A percentile compares a stretch with the other conserved stretches of the same genome.
phyloP scores from a whole-genome alignment of 83 land plant species.

The Thuja plicata region DNA sequence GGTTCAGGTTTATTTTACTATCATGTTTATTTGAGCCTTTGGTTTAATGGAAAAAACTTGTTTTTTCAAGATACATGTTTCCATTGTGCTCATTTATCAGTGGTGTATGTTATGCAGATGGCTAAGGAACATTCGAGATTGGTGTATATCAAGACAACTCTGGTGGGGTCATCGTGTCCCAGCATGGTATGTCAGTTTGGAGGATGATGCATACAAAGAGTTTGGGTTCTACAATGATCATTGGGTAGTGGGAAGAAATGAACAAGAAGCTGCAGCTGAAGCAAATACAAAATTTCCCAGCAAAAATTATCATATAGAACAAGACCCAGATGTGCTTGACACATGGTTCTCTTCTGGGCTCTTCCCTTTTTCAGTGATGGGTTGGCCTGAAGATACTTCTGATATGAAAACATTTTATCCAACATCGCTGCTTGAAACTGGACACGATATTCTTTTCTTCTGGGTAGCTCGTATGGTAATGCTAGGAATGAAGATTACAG shows the following conservation, averaged over 20 bases:
- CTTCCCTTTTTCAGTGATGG: conserved; percentile 92
- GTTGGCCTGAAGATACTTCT: conserved; percentile 85
- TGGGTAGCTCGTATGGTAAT: conserved; percentile 99
- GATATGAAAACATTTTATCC: conserved; percentile 89
- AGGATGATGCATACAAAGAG: conserved; percentile 72
- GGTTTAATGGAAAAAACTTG: neutral
- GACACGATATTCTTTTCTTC: conserved; percentile 96
- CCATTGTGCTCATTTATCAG: neutral
- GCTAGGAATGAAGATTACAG: conserved; percentile 86
- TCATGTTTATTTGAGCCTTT: neutral
- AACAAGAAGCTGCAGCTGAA: conserved; percentile 61
- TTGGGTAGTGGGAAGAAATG: conserved; percentile 90
- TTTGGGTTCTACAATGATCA: conserved; percentile 85
- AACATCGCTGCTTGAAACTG: conserved; percentile 90
- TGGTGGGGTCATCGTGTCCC: conserved; percentile 99
- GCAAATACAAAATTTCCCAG: conserved; percentile 56
- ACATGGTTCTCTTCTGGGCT: conserved; percentile 99
- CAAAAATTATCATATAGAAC: conserved; percentile 52
- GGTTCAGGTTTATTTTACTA: conserved; percentile 68
- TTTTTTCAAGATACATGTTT: neutral
- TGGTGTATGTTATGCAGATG: conserved; percentile 57
- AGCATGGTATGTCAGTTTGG: conserved; percentile 88
- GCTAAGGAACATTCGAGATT: conserved; percentile 93
- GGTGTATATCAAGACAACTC: conserved; percentile 98
- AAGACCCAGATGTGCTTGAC: conserved; percentile 98